phyloP scores from a whole-genome alignment of 805 yeast species.

The Candida corydali region DNA sequence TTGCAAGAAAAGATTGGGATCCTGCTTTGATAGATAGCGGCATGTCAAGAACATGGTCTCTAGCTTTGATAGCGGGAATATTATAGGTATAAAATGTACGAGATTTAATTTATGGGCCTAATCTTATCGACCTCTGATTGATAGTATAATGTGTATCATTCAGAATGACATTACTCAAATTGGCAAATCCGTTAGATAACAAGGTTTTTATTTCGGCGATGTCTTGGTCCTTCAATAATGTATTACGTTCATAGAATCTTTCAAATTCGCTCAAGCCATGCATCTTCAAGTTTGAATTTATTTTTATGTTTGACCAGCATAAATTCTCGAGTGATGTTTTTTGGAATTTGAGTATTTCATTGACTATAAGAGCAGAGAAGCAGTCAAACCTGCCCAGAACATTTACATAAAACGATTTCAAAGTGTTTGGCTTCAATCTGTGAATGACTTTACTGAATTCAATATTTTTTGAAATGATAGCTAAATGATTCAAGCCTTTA shows the following conservation, averaged over 20 bases:
- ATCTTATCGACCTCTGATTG: background rate
- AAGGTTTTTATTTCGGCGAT: slow-evolving; percentile 3
- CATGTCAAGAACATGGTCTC: slow-evolving; percentile 82
- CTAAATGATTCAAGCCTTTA: slow-evolving; percentile 2
- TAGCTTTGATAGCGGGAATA: slow-evolving; percentile 65
- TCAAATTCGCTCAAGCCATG: slow-evolving; percentile 8
- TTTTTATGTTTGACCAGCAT: slow-evolving; percentile 4
- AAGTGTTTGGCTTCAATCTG: background rate
- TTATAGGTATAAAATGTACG: slow-evolving; percentile 18
- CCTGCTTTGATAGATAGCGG: slow-evolving; percentile 70
- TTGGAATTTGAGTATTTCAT: slow-evolving; percentile 7
- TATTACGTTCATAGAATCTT: slow-evolving; percentile 1
- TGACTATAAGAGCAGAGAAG: slow-evolving; percentile 1
- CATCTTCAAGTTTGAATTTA: slow-evolving; percentile 1
- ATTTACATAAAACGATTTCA: slow-evolving; percentile 6
- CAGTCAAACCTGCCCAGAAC: slow-evolving; percentile 5
- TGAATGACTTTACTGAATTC: slow-evolving; percentile 7
- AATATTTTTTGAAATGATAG: slow-evolving; percentile 6
- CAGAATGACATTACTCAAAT: slow-evolving; percentile 1
- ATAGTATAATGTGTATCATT: slow-evolving; percentile 4
- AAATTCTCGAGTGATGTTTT: slow-evolving; percentile 2
- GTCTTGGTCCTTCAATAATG: slow-evolving; percentile 4
- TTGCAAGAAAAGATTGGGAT: slow-evolving; percentile 47
- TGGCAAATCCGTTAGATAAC: background rate
- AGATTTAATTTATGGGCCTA: background rate